Evolutionary conservation across 345 rosid genomes (phyloP).

Genomic region (Sisymbrium irio): DNA sequence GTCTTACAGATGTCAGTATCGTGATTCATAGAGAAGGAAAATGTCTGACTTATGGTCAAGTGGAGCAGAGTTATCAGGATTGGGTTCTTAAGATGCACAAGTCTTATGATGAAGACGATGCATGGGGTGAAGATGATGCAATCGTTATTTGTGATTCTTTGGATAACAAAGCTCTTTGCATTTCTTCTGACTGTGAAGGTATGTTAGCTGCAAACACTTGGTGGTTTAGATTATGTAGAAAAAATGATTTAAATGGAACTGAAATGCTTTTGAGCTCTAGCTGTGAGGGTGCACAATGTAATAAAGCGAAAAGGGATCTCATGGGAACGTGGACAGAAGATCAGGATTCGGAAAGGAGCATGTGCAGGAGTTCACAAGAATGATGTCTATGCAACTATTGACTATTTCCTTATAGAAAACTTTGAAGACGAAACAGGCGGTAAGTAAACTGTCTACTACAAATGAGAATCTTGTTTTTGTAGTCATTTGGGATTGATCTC

Average conservation of each 20-base stretch:
- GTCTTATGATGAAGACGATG: slow-evolving; percentile 51
- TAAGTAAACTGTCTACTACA: slow-evolving; percentile 18
- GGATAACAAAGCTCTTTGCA: slow-evolving; percentile 49
- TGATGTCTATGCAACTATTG: slow-evolving; percentile 57
- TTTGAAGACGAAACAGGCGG: slow-evolving; percentile 65
- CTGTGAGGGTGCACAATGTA: slow-evolving; percentile 51
- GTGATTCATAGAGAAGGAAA: slow-evolving; percentile 39
- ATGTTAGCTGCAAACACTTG: background rate
- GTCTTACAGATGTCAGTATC: slow-evolving; percentile 41
- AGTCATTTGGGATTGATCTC: background rate
- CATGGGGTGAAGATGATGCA: slow-evolving; percentile 54
- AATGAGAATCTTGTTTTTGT: background rate
- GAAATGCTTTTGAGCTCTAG: slow-evolving; percentile 34
- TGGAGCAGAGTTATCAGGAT: slow-evolving; percentile 53
- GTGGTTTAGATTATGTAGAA: background rate
- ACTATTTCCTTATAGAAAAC: slow-evolving; percentile 61
- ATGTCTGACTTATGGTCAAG: slow-evolving; percentile 31
- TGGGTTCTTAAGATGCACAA: slow-evolving; percentile 74
- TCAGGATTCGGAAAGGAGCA: slow-evolving; percentile 65
- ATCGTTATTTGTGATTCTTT: slow-evolving; percentile 34
- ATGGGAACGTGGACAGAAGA: slow-evolving; percentile 56
- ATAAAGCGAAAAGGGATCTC: slow-evolving; percentile 45
- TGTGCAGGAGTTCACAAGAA: slow-evolving; percentile 42
- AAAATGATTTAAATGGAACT: background rate
- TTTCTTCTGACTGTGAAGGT: slow-evolving; percentile 53